Evolutionary conservation across 2,329 filamentous ascomycete genomes (phyloP).

Genomic region (Fusarium clavum): DNA sequence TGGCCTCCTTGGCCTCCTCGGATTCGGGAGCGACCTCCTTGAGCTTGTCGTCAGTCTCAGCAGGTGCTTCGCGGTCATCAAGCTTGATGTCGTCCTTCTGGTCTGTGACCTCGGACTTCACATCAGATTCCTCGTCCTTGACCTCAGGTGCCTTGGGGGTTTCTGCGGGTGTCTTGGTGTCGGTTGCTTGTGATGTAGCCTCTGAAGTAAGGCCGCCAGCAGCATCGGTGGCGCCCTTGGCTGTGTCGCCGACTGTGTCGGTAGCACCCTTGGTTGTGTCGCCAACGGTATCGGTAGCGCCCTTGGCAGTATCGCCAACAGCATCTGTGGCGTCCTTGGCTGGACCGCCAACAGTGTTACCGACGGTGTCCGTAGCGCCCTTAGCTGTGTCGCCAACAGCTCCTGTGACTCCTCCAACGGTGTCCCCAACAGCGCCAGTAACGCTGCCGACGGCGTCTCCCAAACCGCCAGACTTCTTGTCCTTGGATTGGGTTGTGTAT

Average conservation of each 20-base stretch:
- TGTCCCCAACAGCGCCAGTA: constrained; percentile 19
- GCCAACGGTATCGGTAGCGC: not conserved
- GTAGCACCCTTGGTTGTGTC: constrained; percentile 4
- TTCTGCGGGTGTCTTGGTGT: constrained; percentile 32
- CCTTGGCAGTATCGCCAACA: constrained; percentile 16
- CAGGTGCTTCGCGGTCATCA: constrained; percentile 35
- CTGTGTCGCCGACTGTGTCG: constrained; percentile 8
- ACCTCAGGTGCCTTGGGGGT: constrained; percentile 32
- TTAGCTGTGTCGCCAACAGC: constrained; percentile 27
- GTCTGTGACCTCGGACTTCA: constrained; percentile 11
- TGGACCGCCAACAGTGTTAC: constrained; percentile 22
- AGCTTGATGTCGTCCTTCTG: constrained; percentile 30
- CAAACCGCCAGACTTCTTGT: constrained; percentile 49
- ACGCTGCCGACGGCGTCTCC: constrained; percentile 33
- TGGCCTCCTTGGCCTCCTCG: constrained; percentile 26
- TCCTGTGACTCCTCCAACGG: constrained; percentile 13
- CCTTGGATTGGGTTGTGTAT: constrained; percentile 53
- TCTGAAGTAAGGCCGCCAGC: constrained; percentile 20
- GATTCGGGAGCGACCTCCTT: constrained; percentile 32
- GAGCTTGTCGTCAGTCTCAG: constrained; percentile 32
- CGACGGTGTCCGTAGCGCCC: constrained; percentile 11
- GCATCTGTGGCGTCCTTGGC: constrained; percentile 15
- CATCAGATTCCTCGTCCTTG: constrained; percentile 27
- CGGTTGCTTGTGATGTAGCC: constrained; percentile 16
- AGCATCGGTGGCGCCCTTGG: not conserved